Base-by-base conservation (phyloP, 345 rosid species). In the Erucastrum elatum region DNA sequence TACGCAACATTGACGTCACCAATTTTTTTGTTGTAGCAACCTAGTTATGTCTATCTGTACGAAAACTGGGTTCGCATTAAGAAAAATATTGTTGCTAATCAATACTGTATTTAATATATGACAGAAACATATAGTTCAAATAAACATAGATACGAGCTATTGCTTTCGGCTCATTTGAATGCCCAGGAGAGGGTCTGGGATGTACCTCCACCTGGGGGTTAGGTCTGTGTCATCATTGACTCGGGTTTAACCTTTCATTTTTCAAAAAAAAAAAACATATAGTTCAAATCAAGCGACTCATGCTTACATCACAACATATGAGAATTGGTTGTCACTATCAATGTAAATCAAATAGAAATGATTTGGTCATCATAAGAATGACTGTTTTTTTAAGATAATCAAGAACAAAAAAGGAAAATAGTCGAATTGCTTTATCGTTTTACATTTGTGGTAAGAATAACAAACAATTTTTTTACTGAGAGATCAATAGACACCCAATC, bases 1-100 rank as follows among this genome's bases (percentile, higher is more conserved):
- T 75, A 75, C 62, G 79, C 71, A 69, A 75, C 11, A 31, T 64
- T 75, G 75, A 69, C 80, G 83, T 80, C 83, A 80, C 33, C 16
- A 0, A 56, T 7, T 3, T n/a, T 44, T 41, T 31, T 5, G 46
- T 4, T 33, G 8, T n/a, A 12, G 12, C n/a, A 39, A 70, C 5
- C 13, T 4, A 1, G 6, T 41, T n/a, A 66, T 53, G 30, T 35
- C 16, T 31, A 4, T 75, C 31, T 31, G 29, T 44, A 66, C 11
- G 17, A 60, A 70, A 29, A 55, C 31, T 39, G 51, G 49, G 59
- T 39, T 26, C 64, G 64, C 68, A 62, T 34, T 77, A 35, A 21
- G 75, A 37, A 27, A 56, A 12, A 11, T 35, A 53, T 5, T 30
- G 68, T 2, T 8, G 64, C 3, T 51, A 51, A 51, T 15, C n/a